Evolutionary conservation across 495 filamentous ascomycete species (phyloP), one percentile per base, ranked within the genome.

Genomic region (Aspergillus conjunctus): DNA sequence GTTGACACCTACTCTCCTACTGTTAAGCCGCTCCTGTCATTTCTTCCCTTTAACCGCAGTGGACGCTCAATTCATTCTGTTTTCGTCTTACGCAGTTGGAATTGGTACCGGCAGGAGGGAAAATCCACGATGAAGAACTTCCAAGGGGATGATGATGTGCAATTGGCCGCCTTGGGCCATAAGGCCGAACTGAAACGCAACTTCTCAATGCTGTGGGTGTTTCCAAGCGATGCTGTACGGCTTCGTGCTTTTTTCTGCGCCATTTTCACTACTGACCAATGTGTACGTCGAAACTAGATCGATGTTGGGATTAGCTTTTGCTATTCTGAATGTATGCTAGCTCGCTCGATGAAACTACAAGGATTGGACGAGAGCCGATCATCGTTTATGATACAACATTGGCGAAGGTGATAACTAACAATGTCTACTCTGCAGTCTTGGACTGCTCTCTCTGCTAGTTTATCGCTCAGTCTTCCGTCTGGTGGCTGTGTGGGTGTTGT

Each of bases 121-220:
- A n/a, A 11, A 41, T 59, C 45, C 63, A 69, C 49, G 8, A 64
- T 66, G 68, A 70, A 74, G 34, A 63, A 68, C 37, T 43, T 67
- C 33, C 56, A 34, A 43, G 63, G 61, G 22, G 71, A 72, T 48
- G 76, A 79, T 62, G 82, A 86, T 65, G 76, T 78, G 18, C 79
- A 82, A 43, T 71, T 88, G 71, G 85, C 83, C n/a, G 78, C 76
- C 64, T 79, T 89, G 77, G 86, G 86, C 51, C 86, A 89, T 69
- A 86, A 82, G 75, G 73, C 80, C 17, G 86, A 89, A 58, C 64
- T 89, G 63, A 84, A 85, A 31, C 79, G 85, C 48, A 83, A 84
- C n/a, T 81, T 77, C 62, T 79, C 77, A 0, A 68, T 79, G 56
- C 63, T 83, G 71, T 76, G 68, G 46, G 77, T 71, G 18, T 50